These are phyloP conservation scores for Diaporthe sp. DNA, from an alignment of 2,329 filamentous ascomycete species.

Conservation along the genomic window DNA sequence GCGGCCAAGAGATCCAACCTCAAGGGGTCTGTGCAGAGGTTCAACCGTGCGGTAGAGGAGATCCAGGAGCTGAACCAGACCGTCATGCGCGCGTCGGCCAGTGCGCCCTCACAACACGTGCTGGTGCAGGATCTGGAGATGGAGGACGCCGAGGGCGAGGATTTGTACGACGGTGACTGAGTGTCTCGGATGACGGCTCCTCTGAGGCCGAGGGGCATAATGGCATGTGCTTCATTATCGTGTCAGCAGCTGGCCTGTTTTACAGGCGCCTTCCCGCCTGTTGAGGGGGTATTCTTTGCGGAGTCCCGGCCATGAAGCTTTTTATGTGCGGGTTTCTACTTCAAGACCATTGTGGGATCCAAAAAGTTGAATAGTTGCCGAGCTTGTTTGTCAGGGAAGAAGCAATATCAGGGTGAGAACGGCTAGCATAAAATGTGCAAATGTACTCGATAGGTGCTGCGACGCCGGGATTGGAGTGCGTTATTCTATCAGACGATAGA, in stretches of 20 bases:
- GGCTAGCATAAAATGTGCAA: background rate
- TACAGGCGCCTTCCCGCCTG: background rate
- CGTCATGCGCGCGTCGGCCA: slow-evolving; percentile 31
- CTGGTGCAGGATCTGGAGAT: slow-evolving; percentile 31
- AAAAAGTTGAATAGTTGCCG: background rate
- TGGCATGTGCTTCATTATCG: background rate
- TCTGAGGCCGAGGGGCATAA: too few relatives aligned
- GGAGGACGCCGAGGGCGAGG: slow-evolving; percentile 33
- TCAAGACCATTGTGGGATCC: background rate
- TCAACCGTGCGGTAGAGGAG: slow-evolving; percentile 51
- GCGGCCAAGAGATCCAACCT: slow-evolving; percentile 49
- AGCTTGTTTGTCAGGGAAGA: background rate
- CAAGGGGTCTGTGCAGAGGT: slow-evolving; percentile 50
- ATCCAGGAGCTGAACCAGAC: slow-evolving; percentile 52
- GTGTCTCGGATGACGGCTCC: too few relatives aligned
- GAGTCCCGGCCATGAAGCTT: background rate
- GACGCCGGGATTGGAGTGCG: background rate
- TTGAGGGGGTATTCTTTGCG: background rate
- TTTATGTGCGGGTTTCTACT: background rate
- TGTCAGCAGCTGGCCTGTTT: background rate
- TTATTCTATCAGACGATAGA: background rate
- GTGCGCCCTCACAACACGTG: slow-evolving; percentile 3
- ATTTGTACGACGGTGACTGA: slow-evolving; percentile 24
- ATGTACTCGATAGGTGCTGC: background rate
- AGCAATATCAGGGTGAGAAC: background rate